Conservation (phyloP, 192 early-diverging fungal genomes). For the Umbelopsis sp. region DNA sequence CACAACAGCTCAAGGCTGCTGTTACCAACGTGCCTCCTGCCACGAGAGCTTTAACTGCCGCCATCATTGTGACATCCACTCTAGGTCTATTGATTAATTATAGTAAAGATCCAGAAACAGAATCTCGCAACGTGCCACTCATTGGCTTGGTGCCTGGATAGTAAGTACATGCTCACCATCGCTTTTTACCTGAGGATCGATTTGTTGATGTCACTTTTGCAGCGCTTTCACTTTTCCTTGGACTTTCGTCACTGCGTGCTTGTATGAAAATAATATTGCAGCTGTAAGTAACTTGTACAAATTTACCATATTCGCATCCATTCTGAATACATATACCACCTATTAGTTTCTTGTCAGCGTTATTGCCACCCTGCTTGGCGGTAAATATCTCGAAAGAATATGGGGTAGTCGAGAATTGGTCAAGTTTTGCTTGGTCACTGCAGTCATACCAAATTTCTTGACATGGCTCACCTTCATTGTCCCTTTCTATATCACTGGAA, state of each 20-base stretch:
- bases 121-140: conserved; percentile 19
- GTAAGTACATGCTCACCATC: conserved; percentile 22
- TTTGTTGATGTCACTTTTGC: neutral
- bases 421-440: conserved; percentile 67
- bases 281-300: conserved; percentile 40
- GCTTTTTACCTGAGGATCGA: neutral
- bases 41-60: conserved; percentile 46
- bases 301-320: neutral
- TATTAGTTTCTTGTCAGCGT: conserved; percentile 48
- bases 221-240: conserved; percentile 43
- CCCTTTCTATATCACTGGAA: conserved; percentile 57
- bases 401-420: conserved; percentile 82
- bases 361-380: conserved; percentile 51
- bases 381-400: conserved; percentile 81
- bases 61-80: conserved; percentile 37
- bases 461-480: conserved; percentile 59
- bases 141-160: conserved; percentile 44
- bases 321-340: neutral
- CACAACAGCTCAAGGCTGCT: conserved; percentile 25
- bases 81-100: conserved; percentile 29
- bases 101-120: conserved; percentile 21
- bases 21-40: conserved; percentile 49
- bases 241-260: conserved; percentile 63
- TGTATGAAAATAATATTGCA: conserved; percentile 56
- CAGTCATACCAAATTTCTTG: conserved; percentile 52